A percentile compares a stretch with the other conserved stretches of the same genome.
Evolutionary conservation across 2,329 filamentous ascomycete genomes (phyloP).

Genomic region (Tolypocladium album): DNA sequence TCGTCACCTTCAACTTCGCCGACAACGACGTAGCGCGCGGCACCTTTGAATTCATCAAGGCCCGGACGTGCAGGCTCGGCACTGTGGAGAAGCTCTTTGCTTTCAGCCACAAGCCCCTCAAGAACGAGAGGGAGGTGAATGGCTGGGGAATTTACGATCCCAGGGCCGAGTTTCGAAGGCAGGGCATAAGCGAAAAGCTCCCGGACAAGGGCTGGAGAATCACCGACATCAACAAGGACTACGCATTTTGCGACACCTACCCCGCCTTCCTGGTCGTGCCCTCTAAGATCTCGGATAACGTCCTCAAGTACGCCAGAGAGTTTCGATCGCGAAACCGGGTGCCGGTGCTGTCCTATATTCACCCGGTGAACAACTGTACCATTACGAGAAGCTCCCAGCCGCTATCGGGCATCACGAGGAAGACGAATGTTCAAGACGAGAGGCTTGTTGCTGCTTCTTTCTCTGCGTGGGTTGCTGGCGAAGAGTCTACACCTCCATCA

Average conservation of each 20-base stretch:
- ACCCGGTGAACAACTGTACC: conserved; percentile 91
- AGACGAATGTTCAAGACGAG: conserved; percentile 92
- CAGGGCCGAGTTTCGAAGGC: conserved; percentile 71
- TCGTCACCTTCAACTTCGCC: conserved; percentile 80
- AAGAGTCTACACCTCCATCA: conserved; percentile 20
- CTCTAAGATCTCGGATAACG: conserved; percentile 87
- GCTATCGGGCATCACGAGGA: conserved; percentile 72
- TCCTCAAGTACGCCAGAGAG: conserved; percentile 81
- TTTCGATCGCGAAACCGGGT: conserved; percentile 86
- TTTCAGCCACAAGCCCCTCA: conserved; percentile 70
- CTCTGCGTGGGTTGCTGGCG: conserved; percentile 27
- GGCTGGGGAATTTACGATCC: conserved; percentile 83
- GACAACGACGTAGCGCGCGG: conserved; percentile 67
- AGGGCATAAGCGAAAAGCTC: conserved; percentile 79
- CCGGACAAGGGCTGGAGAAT: conserved; percentile 76
- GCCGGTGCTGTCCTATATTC: conserved; percentile 85
- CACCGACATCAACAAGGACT: conserved; percentile 81
- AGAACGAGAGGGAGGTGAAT: conserved; percentile 61
- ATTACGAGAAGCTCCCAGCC: conserved; percentile 94
- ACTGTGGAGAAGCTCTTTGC: conserved; percentile 84
- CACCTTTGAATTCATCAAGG: conserved; percentile 77
- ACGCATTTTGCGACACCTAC: conserved; percentile 86
- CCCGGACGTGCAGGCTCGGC: conserved; percentile 70
- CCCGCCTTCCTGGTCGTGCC: conserved; percentile 78
- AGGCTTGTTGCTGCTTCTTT: conserved; percentile 89